Percentiles rank a stretch among this genome's conserved stretches.
These are phyloP conservation scores for Hymenochaete sp. DNA, from an alignment of 1,284 basidiomycete genomes.

Conservation along the genomic window DNA sequence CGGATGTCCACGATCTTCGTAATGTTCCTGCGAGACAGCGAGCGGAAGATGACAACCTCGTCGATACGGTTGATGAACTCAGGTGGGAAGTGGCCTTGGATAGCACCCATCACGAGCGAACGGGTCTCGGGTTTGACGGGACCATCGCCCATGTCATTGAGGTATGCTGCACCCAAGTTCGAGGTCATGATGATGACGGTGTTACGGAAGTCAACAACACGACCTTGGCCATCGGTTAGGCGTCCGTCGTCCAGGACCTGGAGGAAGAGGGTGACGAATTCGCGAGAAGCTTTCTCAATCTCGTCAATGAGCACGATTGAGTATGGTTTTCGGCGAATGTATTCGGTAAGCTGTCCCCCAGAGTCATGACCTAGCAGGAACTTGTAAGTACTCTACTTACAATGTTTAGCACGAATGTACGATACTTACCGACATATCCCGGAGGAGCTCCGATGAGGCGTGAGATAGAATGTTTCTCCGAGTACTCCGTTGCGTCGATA, in stretches of 20 bases:
- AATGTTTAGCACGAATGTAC: too few species aligned
- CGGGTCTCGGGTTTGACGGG: constrained; percentile 57
- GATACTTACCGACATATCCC: constrained; percentile 90
- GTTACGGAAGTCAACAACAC: constrained; percentile 72
- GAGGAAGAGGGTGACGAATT: constrained; percentile 87
- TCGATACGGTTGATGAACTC: constrained; percentile 92
- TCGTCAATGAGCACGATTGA: constrained; percentile 76
- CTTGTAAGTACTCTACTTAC: too few species aligned
- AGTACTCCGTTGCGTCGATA: constrained; percentile 88
- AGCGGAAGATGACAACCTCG: constrained; percentile 83
- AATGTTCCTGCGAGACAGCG: constrained; percentile 67
- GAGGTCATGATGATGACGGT: constrained; percentile 93
- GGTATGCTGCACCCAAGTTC: constrained; percentile 75
- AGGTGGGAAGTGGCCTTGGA: constrained; percentile 82
- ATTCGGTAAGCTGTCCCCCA: constrained; percentile 88
- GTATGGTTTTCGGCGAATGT: constrained; percentile 82
- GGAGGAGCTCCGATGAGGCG: constrained; percentile 86
- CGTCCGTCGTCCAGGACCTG: constrained; percentile 96
- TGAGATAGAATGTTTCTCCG: constrained; percentile 88
- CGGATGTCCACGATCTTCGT: constrained; percentile 82
- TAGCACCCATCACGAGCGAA: constrained; percentile 67
- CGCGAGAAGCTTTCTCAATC: constrained; percentile 85
- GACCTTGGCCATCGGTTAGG: constrained; percentile 82
- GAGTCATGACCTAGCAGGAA: constrained; percentile 87
- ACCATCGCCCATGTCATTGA: constrained; percentile 73